phyloP scores from a whole-genome alignment of 2,329 filamentous ascomycete species.

The Colletotrichum tabaci region DNA sequence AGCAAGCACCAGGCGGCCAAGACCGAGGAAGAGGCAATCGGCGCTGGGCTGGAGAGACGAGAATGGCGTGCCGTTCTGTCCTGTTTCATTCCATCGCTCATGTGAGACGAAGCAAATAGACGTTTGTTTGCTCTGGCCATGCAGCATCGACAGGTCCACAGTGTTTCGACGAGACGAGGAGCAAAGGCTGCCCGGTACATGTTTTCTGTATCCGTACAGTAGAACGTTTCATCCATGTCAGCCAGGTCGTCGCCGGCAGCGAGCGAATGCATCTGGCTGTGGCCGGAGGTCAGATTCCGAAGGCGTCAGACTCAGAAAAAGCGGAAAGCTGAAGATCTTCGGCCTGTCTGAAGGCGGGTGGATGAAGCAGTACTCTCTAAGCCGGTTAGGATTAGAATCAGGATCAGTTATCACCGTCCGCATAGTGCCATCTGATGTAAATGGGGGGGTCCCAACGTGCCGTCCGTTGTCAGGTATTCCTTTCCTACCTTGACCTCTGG shows the following conservation, averaged over 20 bases:
- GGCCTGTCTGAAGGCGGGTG: constrained; percentile 4
- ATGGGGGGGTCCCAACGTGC: neutral
- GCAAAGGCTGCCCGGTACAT: no score
- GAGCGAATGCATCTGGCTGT: neutral
- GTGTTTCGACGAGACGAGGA: neutral
- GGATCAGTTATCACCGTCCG: neutral
- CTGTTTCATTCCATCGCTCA: neutral
- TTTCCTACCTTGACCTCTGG: no score
- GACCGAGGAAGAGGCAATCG: neutral
- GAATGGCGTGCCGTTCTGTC: neutral
- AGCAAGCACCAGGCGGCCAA: neutral
- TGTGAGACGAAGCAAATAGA: neutral
- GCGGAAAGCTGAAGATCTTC: constrained; percentile 3
- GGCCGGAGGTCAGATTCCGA: neutral
- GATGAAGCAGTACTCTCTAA: neutral
- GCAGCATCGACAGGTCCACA: neutral
- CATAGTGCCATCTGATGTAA: constrained; percentile 4
- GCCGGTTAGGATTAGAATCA: no score
- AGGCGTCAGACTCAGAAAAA: constrained; percentile 4
- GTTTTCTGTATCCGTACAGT: no score
- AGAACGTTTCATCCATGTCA: no score
- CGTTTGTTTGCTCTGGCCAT: no score
- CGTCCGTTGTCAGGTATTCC: constrained; percentile 2
- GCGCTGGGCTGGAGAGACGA: neutral
- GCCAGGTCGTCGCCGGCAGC: neutral